Evolutionary conservation across 1,139 yeast genomes (phyloP).

Genomic region (Magnusiomyces magnusii): DNA sequence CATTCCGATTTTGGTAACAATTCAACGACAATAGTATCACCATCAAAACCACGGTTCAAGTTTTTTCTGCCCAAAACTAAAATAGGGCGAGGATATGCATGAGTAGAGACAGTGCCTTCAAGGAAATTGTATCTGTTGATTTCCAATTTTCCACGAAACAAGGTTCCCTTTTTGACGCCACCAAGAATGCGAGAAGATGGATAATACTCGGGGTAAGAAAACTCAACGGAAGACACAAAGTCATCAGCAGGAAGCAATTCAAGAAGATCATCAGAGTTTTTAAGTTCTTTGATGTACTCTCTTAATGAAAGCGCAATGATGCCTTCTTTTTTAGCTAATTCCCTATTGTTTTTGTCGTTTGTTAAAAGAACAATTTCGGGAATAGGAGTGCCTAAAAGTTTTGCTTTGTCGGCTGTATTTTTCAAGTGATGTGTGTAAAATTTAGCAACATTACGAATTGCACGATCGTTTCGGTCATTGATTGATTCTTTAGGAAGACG

Average conservation of each 20-base stretch:
- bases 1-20: conserved; percentile 78
- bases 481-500: conserved; percentile 64
- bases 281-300: conserved; percentile 62
- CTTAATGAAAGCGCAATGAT: conserved; percentile 49
- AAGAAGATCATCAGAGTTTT: conserved; percentile 66
- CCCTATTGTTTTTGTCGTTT: conserved; percentile 64
- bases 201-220: conserved; percentile 67
- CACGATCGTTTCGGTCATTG: conserved; percentile 88
- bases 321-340: conserved; percentile 49
- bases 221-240: conserved; percentile 33
- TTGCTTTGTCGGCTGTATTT: conserved; percentile 13
- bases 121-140: conserved; percentile 81
- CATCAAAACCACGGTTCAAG: conserved; percentile 84
- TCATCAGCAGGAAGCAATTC: conserved; percentile 66
- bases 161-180: conserved; percentile 78
- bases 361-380: conserved; percentile 57
- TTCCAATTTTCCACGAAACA: conserved; percentile 76
- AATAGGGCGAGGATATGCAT: conserved; percentile 74
- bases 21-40: conserved; percentile 89
- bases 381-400: conserved; percentile 25
- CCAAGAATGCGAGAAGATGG: conserved; percentile 79
- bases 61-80: conserved; percentile 75
- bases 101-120: conserved; percentile 74
- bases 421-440: conserved; percentile 69
- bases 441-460: conserved; percentile 65